These are phyloP conservation scores for Blastocystis sp. DNA, from an alignment of 352 stramenopile species.

Conservation along the genomic window DNA sequence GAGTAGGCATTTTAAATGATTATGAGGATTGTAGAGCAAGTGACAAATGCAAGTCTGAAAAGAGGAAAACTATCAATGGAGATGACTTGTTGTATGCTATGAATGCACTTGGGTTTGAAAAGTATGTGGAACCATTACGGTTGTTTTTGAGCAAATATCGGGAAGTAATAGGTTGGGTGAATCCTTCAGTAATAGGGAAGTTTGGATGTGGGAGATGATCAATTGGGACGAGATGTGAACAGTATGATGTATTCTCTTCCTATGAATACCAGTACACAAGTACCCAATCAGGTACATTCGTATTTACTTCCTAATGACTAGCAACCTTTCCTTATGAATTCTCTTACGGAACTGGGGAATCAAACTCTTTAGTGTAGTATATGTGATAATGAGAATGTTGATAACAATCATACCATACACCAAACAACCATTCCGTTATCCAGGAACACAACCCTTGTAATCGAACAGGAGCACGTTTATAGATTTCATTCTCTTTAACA, in stretches of 20 bases:
- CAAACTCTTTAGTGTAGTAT: not conserved
- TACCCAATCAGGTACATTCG: not conserved
- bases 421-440: conserved; percentile 19
- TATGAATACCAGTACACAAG: not conserved
- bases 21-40: conserved; percentile 73
- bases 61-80: conserved; percentile 99
- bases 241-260: not conserved
- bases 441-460: not conserved
- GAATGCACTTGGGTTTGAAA: conserved; percentile 96
- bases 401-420: not conserved
- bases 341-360: not conserved
- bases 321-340: not conserved
- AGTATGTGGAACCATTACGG: conserved; percentile 97
- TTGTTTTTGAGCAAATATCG: conserved; percentile 96
- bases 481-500: conserved; percentile 36
- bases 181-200: not conserved
- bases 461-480: not conserved
- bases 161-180: conserved; percentile 69
- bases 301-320: not conserved
- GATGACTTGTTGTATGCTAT: conserved; percentile 99
- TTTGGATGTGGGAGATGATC: not conserved
- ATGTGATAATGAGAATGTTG: not conserved
- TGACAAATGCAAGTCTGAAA: conserved; percentile 98
- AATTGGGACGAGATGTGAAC: not conserved
- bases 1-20: conserved; percentile 63